Base-by-base conservation (phyloP, 805 yeast genomes). In the Starmerella ratchasimensis region DNA sequence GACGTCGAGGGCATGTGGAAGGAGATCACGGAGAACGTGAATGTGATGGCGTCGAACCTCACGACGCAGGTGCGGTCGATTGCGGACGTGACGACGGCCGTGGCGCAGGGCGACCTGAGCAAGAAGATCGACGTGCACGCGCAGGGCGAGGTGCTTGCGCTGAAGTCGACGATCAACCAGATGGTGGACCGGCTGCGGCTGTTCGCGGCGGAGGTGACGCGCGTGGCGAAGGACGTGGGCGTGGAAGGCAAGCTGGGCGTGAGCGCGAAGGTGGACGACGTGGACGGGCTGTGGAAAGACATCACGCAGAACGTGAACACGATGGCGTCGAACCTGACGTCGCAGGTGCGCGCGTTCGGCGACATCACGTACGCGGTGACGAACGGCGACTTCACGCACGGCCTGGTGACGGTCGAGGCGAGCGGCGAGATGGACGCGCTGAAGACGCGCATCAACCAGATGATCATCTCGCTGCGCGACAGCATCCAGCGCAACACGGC, bases 351-450 rank as follows among this genome's bases (percentile, higher is more conserved):
- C 59, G 94, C 93, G 0, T 82, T 82, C 63, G 93, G 93, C 27
- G 93, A 82, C 56, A 82, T 82, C 51, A 82, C 94, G 0, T 93
- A 90, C 19, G 90, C 94, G 21, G 94, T 93, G 11, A 81, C 94
- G 2, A 93, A 82, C 60, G 93, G 94, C 55, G 94, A 82, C 56
- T 82, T 82, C 59, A 82, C 94, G 0, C 68, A 88, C 46, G 49
- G 49, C 4, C 79, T 82, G 52, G 83, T 82, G 46, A 82, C 94
- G 0, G 94, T 82, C 42, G 94, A 82, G 54, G 94, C 94, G 0
- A 68, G 76, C 28, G 94, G 94, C 59, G 94, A 82, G 63, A 82
- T 82, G 94, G 73, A 67, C 43, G 64, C 65, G 3, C 52, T 74
- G 41, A 66, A 67, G 46, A 70, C 69, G 11, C 65, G 69, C 48